Evolutionary conservation across 1,139 yeast species (phyloP).

Genomic region (Candida sp.): DNA sequence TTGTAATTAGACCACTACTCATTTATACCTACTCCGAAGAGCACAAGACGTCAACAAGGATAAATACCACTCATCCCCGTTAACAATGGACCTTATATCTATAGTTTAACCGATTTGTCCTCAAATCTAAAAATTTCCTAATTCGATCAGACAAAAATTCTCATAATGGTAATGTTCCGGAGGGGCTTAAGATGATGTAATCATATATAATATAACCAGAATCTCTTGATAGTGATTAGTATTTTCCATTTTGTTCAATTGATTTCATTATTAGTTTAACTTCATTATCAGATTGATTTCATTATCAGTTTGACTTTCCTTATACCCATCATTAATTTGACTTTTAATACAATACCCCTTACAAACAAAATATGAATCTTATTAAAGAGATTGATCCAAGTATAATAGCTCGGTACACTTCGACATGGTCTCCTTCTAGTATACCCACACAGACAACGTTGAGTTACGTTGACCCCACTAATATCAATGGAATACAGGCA

Average conservation of each 20-base stretch:
- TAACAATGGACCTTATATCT: neutral
- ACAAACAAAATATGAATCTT: neutral
- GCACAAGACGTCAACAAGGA: neutral
- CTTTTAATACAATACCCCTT: too few species aligned
- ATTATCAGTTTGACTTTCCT: too few species aligned
- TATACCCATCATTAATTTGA: too few species aligned
- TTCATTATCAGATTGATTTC: too few species aligned
- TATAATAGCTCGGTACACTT: constrained; percentile 5
- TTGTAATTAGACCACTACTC: too few species aligned
- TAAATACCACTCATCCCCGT: neutral
- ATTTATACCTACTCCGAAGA: neutral
- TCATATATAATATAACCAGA: too few species aligned
- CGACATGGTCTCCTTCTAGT: constrained; percentile 16
- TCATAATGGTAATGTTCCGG: neutral
- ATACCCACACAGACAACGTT: constrained; percentile 11
- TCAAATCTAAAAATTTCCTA: neutral
- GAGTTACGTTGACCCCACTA: constrained; percentile 16
- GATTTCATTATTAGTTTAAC: too few species aligned
- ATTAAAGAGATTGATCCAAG: neutral
- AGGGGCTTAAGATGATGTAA: neutral
- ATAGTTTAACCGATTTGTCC: too few species aligned
- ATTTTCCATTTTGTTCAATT: too few species aligned
- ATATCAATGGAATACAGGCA: constrained; percentile 12
- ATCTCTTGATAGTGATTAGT: too few species aligned
- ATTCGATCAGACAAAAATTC: neutral